Evolutionary conservation across 148 eudicot species (phyloP), one percentile per base, ranked within the genome.

Genomic region (Selenicereus undatus): DNA sequence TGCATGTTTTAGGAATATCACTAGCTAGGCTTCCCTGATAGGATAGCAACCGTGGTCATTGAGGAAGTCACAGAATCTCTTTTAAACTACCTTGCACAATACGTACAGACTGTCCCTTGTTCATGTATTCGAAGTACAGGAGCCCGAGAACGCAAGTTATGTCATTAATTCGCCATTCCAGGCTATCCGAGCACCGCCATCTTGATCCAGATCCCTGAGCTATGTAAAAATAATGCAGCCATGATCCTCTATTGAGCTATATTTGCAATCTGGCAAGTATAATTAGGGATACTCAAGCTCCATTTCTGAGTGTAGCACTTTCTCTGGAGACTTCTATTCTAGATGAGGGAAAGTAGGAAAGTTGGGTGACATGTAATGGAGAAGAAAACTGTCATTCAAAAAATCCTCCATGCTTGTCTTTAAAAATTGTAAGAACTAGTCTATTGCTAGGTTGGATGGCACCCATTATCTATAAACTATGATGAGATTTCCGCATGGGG

Each of bases 381-480:
- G 20, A 48, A 35, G 32, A 78, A 65, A 64, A 22, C 68, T 18
- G 20, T 12, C 4, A 42, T 22, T 43, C 18, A 39, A 48, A 39
- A 39, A 45, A 26, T 78, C 35, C 30, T 78, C 50, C 58, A 54
- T 78, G 52, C 29, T 50, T 78, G 58, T 43, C 12, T 43, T 39
- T 65, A 20, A 45, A 66, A 66, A 78, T 18, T 24, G 42, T 43
- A 14, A 26, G 21, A 78, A 45, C 72, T 35, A 60, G 71, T 66
- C 71, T 11, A 75, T 76, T 73, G 48, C 77, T 78, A 72, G 51
- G 78, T 78, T 78, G 84, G 79, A 54, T 79, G 79, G 81, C 79
- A 83, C 82, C 85, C 71, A 77, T 29, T 75, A 54, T 52, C 82
- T 79, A 74, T 75, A 68, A 75, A 79, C 70, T 35, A 78, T 71